A percentile compares a stretch with the other conserved stretches of the same genome.
Evolutionary conservation across 2,329 filamentous ascomycete genomes (phyloP).

Genomic region (Helicocarpus griseus): DNA sequence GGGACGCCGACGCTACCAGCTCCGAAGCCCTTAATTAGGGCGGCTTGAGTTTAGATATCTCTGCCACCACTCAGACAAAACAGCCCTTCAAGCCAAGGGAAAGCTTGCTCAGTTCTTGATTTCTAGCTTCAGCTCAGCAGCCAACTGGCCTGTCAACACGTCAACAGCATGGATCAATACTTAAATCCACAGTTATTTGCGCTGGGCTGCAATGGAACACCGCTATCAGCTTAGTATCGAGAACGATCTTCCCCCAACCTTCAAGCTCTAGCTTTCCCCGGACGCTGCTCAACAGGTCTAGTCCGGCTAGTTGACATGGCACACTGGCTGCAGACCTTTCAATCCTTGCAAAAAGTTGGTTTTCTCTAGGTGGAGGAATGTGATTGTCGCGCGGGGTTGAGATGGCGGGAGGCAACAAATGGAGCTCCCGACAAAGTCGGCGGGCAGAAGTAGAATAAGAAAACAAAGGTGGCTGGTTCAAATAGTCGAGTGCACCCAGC

Average conservation of each 20-base stretch:
- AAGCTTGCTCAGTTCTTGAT: no score
- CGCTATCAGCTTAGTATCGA: not conserved
- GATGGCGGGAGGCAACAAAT: no score
- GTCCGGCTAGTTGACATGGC: not conserved
- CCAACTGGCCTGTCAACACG: no score
- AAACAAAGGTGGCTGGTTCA: no score
- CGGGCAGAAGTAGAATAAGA: no score
- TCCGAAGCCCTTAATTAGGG: not conserved
- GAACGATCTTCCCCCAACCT: not conserved
- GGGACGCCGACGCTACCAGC: not conserved
- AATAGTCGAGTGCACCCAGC: not conserved
- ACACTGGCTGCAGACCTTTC: not conserved
- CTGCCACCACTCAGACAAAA: no score
- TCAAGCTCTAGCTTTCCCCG: not conserved
- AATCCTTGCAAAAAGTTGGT: not conserved
- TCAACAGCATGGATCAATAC: not conserved
- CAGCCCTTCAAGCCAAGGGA: no score
- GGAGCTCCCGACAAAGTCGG: no score
- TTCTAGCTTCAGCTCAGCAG: no score
- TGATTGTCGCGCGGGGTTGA: not conserved
- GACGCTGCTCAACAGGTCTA: not conserved
- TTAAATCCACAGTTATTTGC: no score
- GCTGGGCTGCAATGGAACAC: not conserved
- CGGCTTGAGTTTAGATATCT: not conserved
- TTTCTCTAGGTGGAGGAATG: no score